Evolutionary conservation across 176 grass and related monocot species (phyloP).

Genomic region (Oryza officinalis): DNA sequence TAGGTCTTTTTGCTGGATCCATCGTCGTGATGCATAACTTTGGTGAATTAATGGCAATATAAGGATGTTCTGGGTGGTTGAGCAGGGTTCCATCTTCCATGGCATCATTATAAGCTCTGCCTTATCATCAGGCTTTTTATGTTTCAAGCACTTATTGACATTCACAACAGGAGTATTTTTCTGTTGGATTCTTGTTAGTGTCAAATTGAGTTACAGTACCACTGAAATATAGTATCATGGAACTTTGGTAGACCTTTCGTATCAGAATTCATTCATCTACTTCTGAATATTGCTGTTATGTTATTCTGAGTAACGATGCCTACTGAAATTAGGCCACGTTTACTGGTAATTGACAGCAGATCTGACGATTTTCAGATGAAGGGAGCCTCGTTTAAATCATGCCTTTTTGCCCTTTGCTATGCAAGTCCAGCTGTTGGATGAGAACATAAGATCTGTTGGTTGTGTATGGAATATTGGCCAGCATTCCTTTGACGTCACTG

Average conservation of each 20-base stretch:
- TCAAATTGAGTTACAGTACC: neutral
- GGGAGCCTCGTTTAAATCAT: neutral
- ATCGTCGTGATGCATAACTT: conserved; percentile 59
- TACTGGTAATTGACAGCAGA: neutral
- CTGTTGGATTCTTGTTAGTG: neutral
- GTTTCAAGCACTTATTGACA: neutral
- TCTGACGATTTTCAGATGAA: neutral
- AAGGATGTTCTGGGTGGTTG: neutral
- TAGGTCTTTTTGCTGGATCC: conserved; percentile 62
- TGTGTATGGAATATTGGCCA: neutral
- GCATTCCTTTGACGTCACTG: neutral
- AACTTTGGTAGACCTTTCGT: neutral
- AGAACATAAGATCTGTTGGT: neutral
- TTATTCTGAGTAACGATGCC: neutral
- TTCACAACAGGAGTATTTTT: neutral
- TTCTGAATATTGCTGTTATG: neutral
- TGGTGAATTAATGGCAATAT: conserved; percentile 57
- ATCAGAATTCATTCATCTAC: neutral
- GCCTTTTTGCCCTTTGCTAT: neutral
- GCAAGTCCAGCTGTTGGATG: too few species aligned
- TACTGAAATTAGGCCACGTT: neutral
- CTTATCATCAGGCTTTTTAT: neutral
- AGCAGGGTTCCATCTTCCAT: neutral
- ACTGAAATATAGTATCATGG: neutral
- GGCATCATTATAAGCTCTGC: neutral